phyloP scores from a whole-genome alignment of 108 stramenopile genomes.

The Epipyxis sp. region DNA sequence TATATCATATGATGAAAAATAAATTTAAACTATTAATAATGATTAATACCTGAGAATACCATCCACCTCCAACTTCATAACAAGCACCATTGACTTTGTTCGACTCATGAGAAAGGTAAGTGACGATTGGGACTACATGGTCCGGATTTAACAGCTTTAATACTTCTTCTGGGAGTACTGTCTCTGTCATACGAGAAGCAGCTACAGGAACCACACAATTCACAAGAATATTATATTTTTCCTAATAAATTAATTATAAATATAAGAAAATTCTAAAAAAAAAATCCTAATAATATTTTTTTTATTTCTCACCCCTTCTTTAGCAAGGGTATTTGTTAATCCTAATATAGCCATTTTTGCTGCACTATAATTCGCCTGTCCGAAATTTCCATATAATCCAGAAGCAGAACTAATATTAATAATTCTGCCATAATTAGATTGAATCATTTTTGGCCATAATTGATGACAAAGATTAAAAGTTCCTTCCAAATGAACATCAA shows the following conservation, averaged over 20 bases:
- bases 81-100: neutral
- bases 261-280: no score
- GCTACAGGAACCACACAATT: constrained; percentile 48
- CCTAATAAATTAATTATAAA: neutral
- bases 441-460: constrained; percentile 40
- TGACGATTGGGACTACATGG: constrained; percentile 46
- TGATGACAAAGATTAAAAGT: constrained; percentile 39
- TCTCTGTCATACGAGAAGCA: constrained; percentile 45
- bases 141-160: constrained; percentile 39
- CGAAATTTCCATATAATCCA: constrained; percentile 50
- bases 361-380: constrained; percentile 38
- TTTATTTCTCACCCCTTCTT: constrained; percentile 34
- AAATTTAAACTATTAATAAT: neutral
- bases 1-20: neutral
- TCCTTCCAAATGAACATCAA: constrained; percentile 41
- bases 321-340: constrained; percentile 38
- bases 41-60: constrained; percentile 11
- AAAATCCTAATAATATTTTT: no score
- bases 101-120: constrained; percentile 39
- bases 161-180: constrained; percentile 42
- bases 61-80: constrained; percentile 18
- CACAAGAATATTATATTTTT: constrained; percentile 28
- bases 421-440: constrained; percentile 46
- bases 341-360: constrained; percentile 44
- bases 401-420: constrained; percentile 38